phyloP scores from a whole-genome alignment of 1,139 yeast genomes.

The Protomyces inouyei region DNA sequence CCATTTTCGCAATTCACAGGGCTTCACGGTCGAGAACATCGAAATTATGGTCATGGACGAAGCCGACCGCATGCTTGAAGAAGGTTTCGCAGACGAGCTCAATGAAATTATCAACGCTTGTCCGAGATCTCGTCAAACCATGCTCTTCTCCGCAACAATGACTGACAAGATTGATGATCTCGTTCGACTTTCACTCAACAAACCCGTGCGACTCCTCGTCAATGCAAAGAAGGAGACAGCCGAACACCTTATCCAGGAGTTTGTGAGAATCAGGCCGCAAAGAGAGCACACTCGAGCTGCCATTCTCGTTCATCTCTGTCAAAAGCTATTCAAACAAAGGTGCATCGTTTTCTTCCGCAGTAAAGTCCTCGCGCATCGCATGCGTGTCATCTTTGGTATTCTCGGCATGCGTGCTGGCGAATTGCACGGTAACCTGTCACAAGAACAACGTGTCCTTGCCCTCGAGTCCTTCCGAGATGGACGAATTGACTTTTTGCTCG shows the following conservation, averaged over 20 bases:
- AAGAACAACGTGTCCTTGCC: slow-evolving; percentile 86
- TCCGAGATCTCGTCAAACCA: slow-evolving; percentile 87
- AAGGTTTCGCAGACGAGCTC: slow-evolving; percentile 93
- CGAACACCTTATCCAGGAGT: slow-evolving; percentile 78
- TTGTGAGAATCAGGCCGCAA: slow-evolving; percentile 78
- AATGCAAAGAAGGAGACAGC: slow-evolving; percentile 96
- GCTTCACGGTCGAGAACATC: slow-evolving; percentile 82
- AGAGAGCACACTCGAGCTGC: slow-evolving; percentile 82
- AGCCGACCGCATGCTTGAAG: slow-evolving; percentile 99
- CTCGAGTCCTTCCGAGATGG: slow-evolving; percentile 76
- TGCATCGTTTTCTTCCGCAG: slow-evolving; percentile 86
- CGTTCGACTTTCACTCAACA: slow-evolving; percentile 77
- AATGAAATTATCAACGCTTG: slow-evolving; percentile 80
- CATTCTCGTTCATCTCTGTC: slow-evolving; percentile 46
- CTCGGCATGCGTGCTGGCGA: slow-evolving; percentile 86
- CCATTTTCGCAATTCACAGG: slow-evolving; percentile 90
- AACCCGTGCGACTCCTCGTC: slow-evolving; percentile 91
- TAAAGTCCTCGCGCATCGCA: slow-evolving; percentile 81
- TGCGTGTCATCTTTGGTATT: slow-evolving; percentile 79
- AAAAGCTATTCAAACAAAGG: slow-evolving; percentile 64
- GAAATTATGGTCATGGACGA: slow-evolving; percentile 93
- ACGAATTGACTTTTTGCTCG: slow-evolving; percentile 77
- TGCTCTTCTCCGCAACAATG: slow-evolving; percentile 96
- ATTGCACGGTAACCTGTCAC: slow-evolving; percentile 88
- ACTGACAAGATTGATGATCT: slow-evolving; percentile 70